These are phyloP conservation scores for Suillus paluster DNA, from an alignment of 768 basidiomycete species.

Conservation along the genomic window DNA sequence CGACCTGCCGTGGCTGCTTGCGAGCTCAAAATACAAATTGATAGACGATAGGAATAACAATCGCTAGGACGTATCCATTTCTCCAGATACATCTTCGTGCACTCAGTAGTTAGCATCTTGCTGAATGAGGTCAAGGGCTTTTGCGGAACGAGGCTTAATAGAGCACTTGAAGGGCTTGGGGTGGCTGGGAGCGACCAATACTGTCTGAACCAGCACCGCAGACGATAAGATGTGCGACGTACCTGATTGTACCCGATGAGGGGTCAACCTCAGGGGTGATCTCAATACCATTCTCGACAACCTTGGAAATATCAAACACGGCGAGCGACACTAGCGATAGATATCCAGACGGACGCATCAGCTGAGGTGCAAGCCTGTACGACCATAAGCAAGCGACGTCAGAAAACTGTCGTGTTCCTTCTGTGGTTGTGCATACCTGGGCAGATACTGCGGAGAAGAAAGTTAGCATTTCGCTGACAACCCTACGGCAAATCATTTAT, in stretches of 20 bases:
- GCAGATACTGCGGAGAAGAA: constrained; percentile 9
- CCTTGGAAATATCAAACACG: constrained; percentile 45
- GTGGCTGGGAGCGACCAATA: constrained; percentile 25
- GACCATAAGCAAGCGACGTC: background rate
- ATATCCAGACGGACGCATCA: constrained; percentile 45
- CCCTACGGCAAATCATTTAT: constrained; percentile 21
- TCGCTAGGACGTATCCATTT: no score
- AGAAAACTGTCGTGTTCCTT: background rate
- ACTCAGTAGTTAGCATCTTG: constrained; percentile 2
- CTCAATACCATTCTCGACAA: constrained; percentile 40
- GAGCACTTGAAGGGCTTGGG: constrained; percentile 40
- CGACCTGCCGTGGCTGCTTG: no score
- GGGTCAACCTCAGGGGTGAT: constrained; percentile 53
- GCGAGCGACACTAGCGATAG: constrained; percentile 45
- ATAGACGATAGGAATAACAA: background rate
- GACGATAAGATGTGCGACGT: constrained; percentile 8
- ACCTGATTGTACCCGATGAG: constrained; percentile 62
- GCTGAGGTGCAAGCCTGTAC: constrained; percentile 51
- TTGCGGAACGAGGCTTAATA: constrained; percentile 38
- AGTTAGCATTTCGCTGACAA: constrained; percentile 12
- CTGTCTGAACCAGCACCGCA: background rate
- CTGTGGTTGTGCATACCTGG: background rate
- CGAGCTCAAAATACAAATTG: background rate
- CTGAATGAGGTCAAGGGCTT: constrained; percentile 33
- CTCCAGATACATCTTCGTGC: background rate